Base-by-base conservation (phyloP, 108 stramenopile species). In the Skeletonema tropicum region DNA sequence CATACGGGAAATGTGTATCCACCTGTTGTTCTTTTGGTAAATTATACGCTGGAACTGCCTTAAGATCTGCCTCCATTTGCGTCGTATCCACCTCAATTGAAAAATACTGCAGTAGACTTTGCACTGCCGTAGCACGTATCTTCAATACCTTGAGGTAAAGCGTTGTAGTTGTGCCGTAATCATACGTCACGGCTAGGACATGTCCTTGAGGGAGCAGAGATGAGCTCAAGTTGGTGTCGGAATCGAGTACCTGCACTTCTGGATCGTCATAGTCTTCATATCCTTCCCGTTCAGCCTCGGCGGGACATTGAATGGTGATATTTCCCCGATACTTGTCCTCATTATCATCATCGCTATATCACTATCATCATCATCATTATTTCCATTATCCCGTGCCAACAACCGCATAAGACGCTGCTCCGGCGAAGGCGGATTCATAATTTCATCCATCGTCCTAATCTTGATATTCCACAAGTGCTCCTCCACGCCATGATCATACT, bases 381-480 rank as follows among this genome's bases (percentile, higher is more conserved):
- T 29, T 29, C 26, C 26, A 29, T 2, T 2, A 1, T 29, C 26
- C 2, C 2, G 64, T n/a, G n/a, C n/a, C 58, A 70, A 8, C 15
- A n/a, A 13, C 15, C 29, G 8, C 39, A 66, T 11, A 29, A n/a
- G 13, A 39, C 25, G 25, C 9, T 38, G 12, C 6, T 39, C 19
- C 3, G 36, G 13, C 11, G 25, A 26, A 35, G 61, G 46, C 11
- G 60, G 75, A 21, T 81, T 49, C 60, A 71, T 64, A 7, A 55
- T 52, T 19, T 80, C 76, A 14, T 74, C 23, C 8, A 42, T 10
- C 0, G 77, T 66, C 14, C 17, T 41, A 45, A 83, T 49, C 35
- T 71, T 69, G 67, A 79, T 64, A 7, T 79, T 31, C 77, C 83
- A 83, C 39, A 79, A 30, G 39, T 83, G 83, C 30, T 69, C 60